Conservation (phyloP, 2,329 filamentous ascomycete species). For the Dactylellina drechsleri region DNA sequence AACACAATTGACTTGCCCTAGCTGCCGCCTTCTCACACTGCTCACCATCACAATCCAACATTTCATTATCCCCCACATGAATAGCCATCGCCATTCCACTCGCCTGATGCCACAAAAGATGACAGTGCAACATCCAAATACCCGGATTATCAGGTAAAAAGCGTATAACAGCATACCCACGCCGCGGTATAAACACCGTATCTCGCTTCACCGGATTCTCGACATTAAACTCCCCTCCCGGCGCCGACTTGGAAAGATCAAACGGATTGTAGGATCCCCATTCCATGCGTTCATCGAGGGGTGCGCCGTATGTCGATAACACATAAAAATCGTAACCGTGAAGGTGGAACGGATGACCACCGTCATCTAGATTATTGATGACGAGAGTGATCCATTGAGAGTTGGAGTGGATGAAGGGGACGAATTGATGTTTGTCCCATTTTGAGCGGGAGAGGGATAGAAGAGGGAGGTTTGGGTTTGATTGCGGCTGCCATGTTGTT, state of each 20-base stretch:
- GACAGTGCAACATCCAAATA: slow-evolving; percentile 20
- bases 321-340: slow-evolving; percentile 20
- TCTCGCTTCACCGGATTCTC: slow-evolving; percentile 16
- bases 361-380: slow-evolving; percentile 13
- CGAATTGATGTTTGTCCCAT: slow-evolving; percentile 7
- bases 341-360: slow-evolving; percentile 7
- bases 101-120: slow-evolving; percentile 11
- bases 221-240: not conserved
- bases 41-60: not conserved
- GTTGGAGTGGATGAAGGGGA: not conserved
- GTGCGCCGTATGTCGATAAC: too few relatives aligned
- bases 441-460: not conserved
- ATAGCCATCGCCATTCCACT: not conserved
- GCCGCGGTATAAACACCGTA: not conserved
- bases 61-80: too few relatives aligned
- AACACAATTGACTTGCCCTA: too few relatives aligned
- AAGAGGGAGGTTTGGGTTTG: not conserved
- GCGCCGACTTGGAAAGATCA: not conserved
- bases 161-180: slow-evolving; percentile 4
- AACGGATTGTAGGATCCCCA: not conserved
- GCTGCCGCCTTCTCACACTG: too few relatives aligned
- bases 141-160: slow-evolving; percentile 17
- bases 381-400: not conserved
- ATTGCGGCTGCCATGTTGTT: slow-evolving; percentile 2
- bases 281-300: too few relatives aligned